These are phyloP conservation scores for Pythium plurisporium DNA, from an alignment of 352 stramenopile genomes.

Conservation along the genomic window DNA sequence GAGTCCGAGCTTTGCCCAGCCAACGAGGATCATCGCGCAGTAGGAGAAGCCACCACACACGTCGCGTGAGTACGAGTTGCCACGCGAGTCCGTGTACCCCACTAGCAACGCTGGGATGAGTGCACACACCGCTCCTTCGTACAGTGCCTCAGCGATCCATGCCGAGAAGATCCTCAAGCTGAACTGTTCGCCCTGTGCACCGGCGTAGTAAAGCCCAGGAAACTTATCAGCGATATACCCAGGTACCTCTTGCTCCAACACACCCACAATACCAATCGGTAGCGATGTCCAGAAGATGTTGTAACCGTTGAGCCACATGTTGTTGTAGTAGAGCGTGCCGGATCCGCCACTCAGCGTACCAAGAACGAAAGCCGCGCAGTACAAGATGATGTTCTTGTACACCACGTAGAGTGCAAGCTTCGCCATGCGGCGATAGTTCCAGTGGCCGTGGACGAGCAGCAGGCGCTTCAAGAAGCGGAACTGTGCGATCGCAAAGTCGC, in stretches of 20 bases:
- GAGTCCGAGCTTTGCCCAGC: conserved; percentile 73
- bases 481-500: conserved; percentile 92
- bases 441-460: conserved; percentile 90
- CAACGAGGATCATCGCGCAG: conserved; percentile 75
- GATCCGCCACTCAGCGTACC: conserved; percentile 74
- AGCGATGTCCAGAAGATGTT: conserved; percentile 96
- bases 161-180: conserved; percentile 70
- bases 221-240: conserved; percentile 67
- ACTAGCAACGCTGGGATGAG: conserved; percentile 62
- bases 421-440: conserved; percentile 87
- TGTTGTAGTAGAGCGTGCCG: conserved; percentile 83
- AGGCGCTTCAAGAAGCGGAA: conserved; percentile 92
- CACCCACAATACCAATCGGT: conserved; percentile 84
- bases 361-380: conserved; percentile 84
- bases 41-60: conserved; percentile 72
- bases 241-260: conserved; percentile 81
- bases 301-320: conserved; percentile 92
- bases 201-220: conserved; percentile 75
- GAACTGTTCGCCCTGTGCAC: conserved; percentile 78
- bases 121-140: conserved; percentile 69
- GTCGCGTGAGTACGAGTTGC: conserved; percentile 59
- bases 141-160: conserved; percentile 80
- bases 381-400: conserved; percentile 93
- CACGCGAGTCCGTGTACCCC: conserved; percentile 51
- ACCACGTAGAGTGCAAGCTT: conserved; percentile 95